Evolutionary conservation across 2,329 filamentous ascomycete species (phyloP).

Genomic region (Fragosphaeria purpurea): DNA sequence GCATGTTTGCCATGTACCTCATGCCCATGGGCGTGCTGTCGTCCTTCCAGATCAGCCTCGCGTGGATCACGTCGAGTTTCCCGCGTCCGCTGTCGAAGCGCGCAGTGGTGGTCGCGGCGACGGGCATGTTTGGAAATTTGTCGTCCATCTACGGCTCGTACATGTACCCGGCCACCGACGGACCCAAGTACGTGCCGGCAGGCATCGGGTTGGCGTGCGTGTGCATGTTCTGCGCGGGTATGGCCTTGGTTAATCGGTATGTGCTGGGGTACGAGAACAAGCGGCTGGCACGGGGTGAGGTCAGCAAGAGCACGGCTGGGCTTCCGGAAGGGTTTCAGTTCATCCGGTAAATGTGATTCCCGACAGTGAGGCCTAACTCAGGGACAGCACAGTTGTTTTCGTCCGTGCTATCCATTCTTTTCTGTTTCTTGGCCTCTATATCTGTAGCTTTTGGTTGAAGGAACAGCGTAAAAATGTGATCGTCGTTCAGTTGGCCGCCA

Average conservation of each 20-base stretch:
- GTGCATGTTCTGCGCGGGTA: slow-evolving; percentile 46
- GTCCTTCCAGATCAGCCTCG: slow-evolving; percentile 45
- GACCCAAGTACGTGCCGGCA: slow-evolving; percentile 37
- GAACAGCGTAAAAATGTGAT: too few relatives aligned
- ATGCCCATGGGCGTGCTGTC: slow-evolving; percentile 41
- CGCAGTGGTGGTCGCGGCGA: slow-evolving; percentile 55
- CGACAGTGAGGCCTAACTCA: too few relatives aligned
- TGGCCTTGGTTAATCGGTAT: slow-evolving; percentile 43
- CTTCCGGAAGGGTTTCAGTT: too few relatives aligned
- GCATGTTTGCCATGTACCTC: slow-evolving; percentile 55
- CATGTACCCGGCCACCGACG: slow-evolving; percentile 9
- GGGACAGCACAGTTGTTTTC: too few relatives aligned
- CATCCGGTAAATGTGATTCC: too few relatives aligned
- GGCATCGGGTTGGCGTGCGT: slow-evolving; percentile 53
- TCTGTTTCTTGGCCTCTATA: too few relatives aligned
- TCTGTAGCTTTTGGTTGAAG: too few relatives aligned
- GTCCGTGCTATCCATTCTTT: too few relatives aligned
- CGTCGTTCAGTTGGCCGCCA: too few relatives aligned
- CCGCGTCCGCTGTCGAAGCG: slow-evolving; percentile 60
- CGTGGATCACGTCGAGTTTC: slow-evolving; percentile 59
- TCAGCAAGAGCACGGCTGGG: too few relatives aligned
- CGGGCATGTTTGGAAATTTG: slow-evolving; percentile 56
- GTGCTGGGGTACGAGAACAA: slow-evolving; percentile 51
- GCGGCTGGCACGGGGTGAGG: slow-evolving; percentile 27
- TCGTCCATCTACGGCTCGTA: slow-evolving; percentile 32